Evolutionary conservation across 768 basidiomycete species (phyloP), one percentile per base, ranked within the genome.

Genomic region (Auricularia sp.): DNA sequence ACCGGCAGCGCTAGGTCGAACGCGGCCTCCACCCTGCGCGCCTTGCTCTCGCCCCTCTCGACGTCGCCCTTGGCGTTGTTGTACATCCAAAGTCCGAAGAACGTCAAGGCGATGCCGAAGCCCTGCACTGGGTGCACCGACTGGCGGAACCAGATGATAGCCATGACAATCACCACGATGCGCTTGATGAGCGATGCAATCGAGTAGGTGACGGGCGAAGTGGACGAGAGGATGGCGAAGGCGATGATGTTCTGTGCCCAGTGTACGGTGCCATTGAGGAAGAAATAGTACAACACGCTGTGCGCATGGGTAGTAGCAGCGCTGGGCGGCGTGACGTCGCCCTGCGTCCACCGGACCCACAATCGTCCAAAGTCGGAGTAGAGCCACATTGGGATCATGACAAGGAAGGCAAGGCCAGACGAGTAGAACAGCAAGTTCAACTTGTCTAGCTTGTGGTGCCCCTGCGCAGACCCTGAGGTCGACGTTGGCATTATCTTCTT

Each of bases 171-270:
- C 71, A 99, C 97, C 58, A 88, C 94, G 64, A 99, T 94, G 33
- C 97, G 93, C 76, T 99, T 99, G 78, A 98, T 86, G 71, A 99
- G 85, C 3, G 94, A 97, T 2, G 97, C 97, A 74, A 99, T 98
- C 63, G 93, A 96, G 77, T 99, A 99, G 0, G 97, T 98, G 69
- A 99, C 97, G 21, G 97, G 96, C 11, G 96, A 98, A 2, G 94
- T 96, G 35, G 91, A 92, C 1, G 96, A 87, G 61, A 99, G 85
- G 71, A 99, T 92, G 73, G 95, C 83, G 78, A 99, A 99, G 36
- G 97, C 97, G 70, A 98, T 91, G 72, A 98, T 89, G 80, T 94
- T 98, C 76, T 99, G 97, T 1, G 87, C 88, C 71, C 97, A 99
- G 77, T 99, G 94, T 13, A 94, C 94, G 1, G 92, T 89, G 56